phyloP scores from a whole-genome alignment of 306 rosid genomes.

The Castanopsis chinensis region DNA sequence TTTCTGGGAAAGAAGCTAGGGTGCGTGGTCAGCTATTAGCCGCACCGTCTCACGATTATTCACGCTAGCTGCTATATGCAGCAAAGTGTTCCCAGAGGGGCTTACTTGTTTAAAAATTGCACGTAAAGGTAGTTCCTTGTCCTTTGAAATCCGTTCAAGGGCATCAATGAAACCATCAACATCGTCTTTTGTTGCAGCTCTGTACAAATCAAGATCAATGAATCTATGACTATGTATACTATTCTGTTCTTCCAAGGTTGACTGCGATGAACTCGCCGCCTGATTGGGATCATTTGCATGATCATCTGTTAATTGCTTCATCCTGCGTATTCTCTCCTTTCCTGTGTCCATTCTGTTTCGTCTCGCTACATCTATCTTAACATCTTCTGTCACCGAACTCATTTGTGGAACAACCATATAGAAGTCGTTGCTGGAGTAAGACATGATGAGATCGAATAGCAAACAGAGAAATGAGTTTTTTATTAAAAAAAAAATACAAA shows the following conservation, averaged over 20 bases:
- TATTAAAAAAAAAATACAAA: no score
- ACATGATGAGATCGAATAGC: no score
- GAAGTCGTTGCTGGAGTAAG: no score
- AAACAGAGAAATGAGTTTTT: no score
- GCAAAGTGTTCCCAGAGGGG: conserved; percentile 12
- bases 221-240: background rate
- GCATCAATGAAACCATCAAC: background rate
- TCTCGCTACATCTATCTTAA: no score
- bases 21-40: background rate
- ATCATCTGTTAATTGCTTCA: no score
- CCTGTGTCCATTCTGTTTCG: no score
- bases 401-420: no score
- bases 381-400: no score
- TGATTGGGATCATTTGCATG: background rate
- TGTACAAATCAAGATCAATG: background rate
- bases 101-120: conserved; percentile 2
- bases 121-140: background rate
- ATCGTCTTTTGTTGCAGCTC: background rate
- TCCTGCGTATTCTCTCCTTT: no score
- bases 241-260: no score
- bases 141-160: background rate
- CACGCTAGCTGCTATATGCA: conserved; percentile 19
- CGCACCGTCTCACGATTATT: background rate
- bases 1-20: background rate
- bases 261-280: background rate